These are phyloP conservation scores for Rhizoctonia solani DNA, from an alignment of 1,284 basidiomycete species.

Conservation along the genomic window DNA sequence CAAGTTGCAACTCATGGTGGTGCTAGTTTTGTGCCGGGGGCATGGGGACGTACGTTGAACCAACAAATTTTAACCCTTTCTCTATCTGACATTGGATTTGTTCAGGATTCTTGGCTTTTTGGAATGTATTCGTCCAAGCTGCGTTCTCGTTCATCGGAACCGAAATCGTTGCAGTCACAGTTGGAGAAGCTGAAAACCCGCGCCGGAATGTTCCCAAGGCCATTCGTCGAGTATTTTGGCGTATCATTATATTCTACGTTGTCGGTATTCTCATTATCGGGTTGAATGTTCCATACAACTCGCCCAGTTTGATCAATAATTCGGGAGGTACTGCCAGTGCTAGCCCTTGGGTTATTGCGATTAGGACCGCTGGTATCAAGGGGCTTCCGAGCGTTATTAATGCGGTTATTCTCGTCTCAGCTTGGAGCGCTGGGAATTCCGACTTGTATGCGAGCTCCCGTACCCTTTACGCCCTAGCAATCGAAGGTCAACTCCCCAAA, in stretches of 20 bases:
- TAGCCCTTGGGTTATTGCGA: conserved; percentile 59
- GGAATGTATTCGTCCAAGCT: conserved; percentile 49
- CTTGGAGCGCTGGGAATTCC: conserved; percentile 61
- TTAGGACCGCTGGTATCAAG: conserved; percentile 59
- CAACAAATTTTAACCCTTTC: background rate
- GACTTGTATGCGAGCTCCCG: conserved; percentile 68
- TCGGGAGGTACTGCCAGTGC: conserved; percentile 37
- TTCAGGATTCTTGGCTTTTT: conserved; percentile 48
- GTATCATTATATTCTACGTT: conserved; percentile 66
- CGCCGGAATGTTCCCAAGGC: conserved; percentile 65
- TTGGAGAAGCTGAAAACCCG: conserved; percentile 62
- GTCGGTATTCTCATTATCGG: conserved; percentile 61
- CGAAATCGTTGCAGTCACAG: conserved; percentile 69
- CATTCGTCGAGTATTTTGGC: conserved; percentile 69
- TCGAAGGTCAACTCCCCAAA: conserved; percentile 53
- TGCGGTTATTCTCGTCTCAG: conserved; percentile 68
- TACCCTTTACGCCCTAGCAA: conserved; percentile 51
- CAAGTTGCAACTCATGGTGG: background rate
- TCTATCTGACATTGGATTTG: background rate
- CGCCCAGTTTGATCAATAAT: conserved; percentile 39
- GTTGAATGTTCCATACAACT: conserved; percentile 42
- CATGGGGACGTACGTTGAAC: conserved; percentile 37
- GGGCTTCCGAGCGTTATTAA: conserved; percentile 61
- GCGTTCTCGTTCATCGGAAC: conserved; percentile 73
- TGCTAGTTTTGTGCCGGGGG: conserved; percentile 49